Evolutionary conservation across 345 rosid species (phyloP).

Genomic region (Bruguiera gymnorhiza): DNA sequence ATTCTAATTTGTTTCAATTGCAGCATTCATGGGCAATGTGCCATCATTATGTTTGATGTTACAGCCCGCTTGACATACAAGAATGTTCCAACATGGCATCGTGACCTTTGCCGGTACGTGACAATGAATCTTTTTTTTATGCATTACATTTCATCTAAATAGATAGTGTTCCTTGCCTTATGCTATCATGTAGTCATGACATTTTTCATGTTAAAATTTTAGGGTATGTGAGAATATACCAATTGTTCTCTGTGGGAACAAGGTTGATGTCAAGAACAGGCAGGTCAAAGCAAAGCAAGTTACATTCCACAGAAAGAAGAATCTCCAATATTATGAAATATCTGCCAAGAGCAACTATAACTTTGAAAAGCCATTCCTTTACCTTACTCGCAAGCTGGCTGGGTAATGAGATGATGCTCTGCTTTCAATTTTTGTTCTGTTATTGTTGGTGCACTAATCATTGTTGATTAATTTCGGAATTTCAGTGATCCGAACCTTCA

Average conservation of each 20-base stretch:
- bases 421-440: background rate
- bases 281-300: slow-evolving; percentile 93
- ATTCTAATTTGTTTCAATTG: background rate
- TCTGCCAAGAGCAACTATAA: slow-evolving; percentile 96
- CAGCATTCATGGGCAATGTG: slow-evolving; percentile 99
- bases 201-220: background rate
- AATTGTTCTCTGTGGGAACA: slow-evolving; percentile 88
- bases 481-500: slow-evolving; percentile 20
- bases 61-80: slow-evolving; percentile 94
- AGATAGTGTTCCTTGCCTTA: no score
- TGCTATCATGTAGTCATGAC: background rate
- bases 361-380: slow-evolving; percentile 89
- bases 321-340: slow-evolving; percentile 84
- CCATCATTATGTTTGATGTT: slow-evolving; percentile 92
- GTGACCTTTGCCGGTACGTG: slow-evolving; percentile 77
- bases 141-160: no score
- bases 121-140: background rate
- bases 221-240: slow-evolving; percentile 94
- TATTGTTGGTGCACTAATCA: background rate
- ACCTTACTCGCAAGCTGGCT: slow-evolving; percentile 82
- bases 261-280: slow-evolving; percentile 93
- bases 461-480: background rate
- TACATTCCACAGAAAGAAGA: slow-evolving; percentile 92
- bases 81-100: slow-evolving; percentile 97
- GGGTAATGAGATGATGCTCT: slow-evolving; percentile 42